Base-by-base conservation (phyloP, 1,284 basidiomycete genomes). In the Takashimella koratensis region DNA sequence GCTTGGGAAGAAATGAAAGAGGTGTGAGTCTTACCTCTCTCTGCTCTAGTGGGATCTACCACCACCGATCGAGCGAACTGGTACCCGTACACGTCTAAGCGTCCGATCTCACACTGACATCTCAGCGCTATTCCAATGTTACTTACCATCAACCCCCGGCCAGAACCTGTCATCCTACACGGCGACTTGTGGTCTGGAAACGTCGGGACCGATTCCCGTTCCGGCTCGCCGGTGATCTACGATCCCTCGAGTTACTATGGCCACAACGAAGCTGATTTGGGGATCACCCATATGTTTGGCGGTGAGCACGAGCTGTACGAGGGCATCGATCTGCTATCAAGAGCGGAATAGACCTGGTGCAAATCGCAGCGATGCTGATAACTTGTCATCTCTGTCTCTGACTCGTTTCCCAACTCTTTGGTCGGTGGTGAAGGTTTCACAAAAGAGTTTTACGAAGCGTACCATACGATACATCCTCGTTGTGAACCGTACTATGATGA, bases 261-360 rank as follows among this genome's bases (percentile, higher is more conserved):
- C 2, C 90, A 92, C 67, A 87, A 87, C 58, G 90, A 94, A 77
- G 86, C 86, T 12, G 90, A 94, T 62, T 80, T 93, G 27, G 86
- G 88, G 0, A 90, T 93, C 47, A 85, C 84, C 13, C 80, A 85
- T 41, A 90, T 93, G 58, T 93, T 94, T 65, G 89, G 90, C 2
- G 89, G 73, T 73, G 47, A 52, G 68, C 54, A 5, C 12, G 19
- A 4, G 19, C 0, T n/a, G n/a, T n/a, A n/a, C 43, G 16, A 19
- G 27, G 5, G n/a, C 23, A 42, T 41, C 25, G 10, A 3, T 20
- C 19, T 45, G n/a, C n/a, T n/a, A n/a, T n/a, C n/a, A n/a, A n/a
- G n/a, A n/a, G n/a, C n/a, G n/a, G n/a, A n/a, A n/a, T n/a, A n/a
- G n/a, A n/a, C n/a, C 24, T 46, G 49, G 26, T 20, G 13, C 16